phyloP scores from a whole-genome alignment of 768 basidiomycete species.

The Paxillus rubicundulus region DNA sequence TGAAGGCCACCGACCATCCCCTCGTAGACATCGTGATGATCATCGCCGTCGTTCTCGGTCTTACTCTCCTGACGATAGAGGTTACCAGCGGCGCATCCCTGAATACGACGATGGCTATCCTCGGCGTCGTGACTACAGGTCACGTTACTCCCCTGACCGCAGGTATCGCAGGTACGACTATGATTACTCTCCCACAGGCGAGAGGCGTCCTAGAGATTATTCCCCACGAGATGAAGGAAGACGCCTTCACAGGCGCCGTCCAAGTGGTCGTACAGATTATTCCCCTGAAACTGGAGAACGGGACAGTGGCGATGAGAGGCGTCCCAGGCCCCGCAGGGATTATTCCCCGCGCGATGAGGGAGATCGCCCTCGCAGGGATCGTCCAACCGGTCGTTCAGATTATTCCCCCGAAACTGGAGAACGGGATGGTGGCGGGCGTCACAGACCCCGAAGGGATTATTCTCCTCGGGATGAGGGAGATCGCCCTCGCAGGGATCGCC shows the following conservation, averaged over 20 bases:
- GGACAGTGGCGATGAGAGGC: not conserved
- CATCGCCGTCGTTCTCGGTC: slow-evolving; percentile 23
- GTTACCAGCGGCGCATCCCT: slow-evolving; percentile 4
- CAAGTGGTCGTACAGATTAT: not conserved
- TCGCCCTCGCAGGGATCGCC: not conserved
- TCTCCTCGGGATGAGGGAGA: not conserved
- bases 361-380: slow-evolving; percentile 3
- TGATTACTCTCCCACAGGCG: slow-evolving; percentile 14
- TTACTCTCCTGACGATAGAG: slow-evolving; percentile 17
- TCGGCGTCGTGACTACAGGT: slow-evolving; percentile 7
- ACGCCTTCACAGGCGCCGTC: not conserved
- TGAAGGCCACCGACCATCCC: not conserved
- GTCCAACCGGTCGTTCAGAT: slow-evolving; percentile 14
- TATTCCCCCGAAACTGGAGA: slow-evolving; percentile 9
- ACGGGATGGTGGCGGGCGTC: slow-evolving; percentile 9
- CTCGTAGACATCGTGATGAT: not conserved
- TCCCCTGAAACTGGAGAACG: slow-evolving; percentile 9
- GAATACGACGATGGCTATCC: slow-evolving; percentile 14
- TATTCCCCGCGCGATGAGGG: not conserved
- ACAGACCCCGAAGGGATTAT: not conserved
- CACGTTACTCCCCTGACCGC: slow-evolving; percentile 19
- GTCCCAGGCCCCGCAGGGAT: not conserved
- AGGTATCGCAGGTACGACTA: slow-evolving; percentile 9
- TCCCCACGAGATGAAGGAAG: slow-evolving; percentile 9
- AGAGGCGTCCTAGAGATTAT: slow-evolving; percentile 1